These are phyloP conservation scores for Rhipidocladum racemiflorum DNA, from an alignment of 176 grass and related monocot species.

Conservation along the genomic window DNA sequence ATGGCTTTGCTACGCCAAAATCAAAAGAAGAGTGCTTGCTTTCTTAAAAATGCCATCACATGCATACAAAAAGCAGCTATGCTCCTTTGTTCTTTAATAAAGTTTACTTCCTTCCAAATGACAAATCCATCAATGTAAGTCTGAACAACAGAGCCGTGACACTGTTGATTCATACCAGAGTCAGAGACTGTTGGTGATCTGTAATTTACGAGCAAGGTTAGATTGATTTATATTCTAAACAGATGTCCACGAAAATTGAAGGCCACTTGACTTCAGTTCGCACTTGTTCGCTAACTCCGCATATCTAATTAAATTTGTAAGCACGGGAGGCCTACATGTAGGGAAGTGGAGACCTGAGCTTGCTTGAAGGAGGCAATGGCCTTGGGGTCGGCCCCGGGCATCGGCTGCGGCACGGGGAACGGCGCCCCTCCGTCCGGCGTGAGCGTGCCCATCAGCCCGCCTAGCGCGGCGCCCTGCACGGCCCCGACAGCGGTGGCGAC, in stretches of 20 bases:
- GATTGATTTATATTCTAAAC: neutral
- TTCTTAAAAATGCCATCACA: constrained; percentile 30
- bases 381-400: constrained; percentile 47
- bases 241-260: neutral
- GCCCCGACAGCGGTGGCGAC: constrained; percentile 64
- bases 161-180: neutral
- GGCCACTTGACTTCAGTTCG: neutral
- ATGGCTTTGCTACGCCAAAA: constrained; percentile 1
- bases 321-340: neutral
- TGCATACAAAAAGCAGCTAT: constrained; percentile 15
- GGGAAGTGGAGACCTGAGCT: constrained; percentile 48
- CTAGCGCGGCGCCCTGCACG: constrained; percentile 74
- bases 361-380: constrained; percentile 67
- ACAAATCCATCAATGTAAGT: neutral
- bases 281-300: neutral
- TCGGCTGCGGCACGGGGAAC: constrained; percentile 36
- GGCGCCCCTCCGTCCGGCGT: constrained; percentile 42
- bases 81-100: constrained; percentile 35
- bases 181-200: neutral
- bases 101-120: constrained; percentile 16
- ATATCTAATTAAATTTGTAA: neutral
- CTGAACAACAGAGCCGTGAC: constrained; percentile 3
- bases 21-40: constrained; percentile 18
- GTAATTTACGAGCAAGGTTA: neutral
- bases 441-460: constrained; percentile 76